Base-by-base conservation (phyloP, 139 green algal species). In the Picochlorum sp. region DNA sequence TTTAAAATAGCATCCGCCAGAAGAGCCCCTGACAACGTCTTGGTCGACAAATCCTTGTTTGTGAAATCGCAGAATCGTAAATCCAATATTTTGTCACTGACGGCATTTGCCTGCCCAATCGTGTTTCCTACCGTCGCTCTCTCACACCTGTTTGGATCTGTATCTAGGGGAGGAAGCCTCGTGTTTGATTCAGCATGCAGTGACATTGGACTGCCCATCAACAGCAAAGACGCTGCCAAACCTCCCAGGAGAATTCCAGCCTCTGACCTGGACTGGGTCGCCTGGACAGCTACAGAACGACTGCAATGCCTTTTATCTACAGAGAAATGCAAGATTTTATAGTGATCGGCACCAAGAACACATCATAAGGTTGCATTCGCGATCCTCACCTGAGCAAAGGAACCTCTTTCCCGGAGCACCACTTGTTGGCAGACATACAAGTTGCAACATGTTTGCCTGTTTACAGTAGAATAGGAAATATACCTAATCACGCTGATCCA, bases 41-140 rank as follows among this genome's bases (percentile, higher is more conserved):
- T 96, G 37, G 66, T 77, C 11, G 44, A 66, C 23, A 98, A 71
- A 68, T 96, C 73, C 26, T 74, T 81, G n/a, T 76, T 84, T 9
- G 49, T 49, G 64, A 84, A 85, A 16, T 80, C 62, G 75, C 87
- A 96, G 73, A 84, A 75, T 9, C 91, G 74, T 37, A 98, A 72
- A 76, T 98, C 92, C 45, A 98, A 75, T 11, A 90, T 13, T 58
- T 86, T 93, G 83, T 97, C 87, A 4, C 76, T 85, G 41, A 98
- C 92, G 14, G 87, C 92, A 62, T 98, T 98, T 45, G 92, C 92
- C 79, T 94, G 85, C 2, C 90, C 90, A 45, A 96, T 92, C 23
- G 90, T 97, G 84, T 97, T 97, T 64, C 90, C 90, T 0, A 82
- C 73, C 58, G 84, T 94, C 11, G 79, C 90, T 28, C 87, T 83